Conservation (phyloP, 73 alveolate genomes). For the Paraurostyla sp. region DNA sequence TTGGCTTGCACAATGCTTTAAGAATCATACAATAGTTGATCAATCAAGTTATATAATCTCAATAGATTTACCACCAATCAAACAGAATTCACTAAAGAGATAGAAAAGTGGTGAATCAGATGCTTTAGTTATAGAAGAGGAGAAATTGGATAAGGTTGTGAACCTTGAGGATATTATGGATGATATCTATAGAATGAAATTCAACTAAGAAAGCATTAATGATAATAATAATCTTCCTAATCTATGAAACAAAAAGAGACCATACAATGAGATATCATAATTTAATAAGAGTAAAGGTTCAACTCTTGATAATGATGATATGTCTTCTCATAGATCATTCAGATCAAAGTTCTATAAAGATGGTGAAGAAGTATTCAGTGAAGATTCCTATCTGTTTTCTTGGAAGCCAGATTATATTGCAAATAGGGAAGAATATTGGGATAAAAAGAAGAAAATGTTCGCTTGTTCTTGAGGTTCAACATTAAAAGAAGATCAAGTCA, state of each 20-base stretch:
- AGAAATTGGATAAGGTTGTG: conserved; percentile 28
- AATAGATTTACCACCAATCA: neutral
- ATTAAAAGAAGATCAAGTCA: neutral
- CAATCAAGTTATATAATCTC: neutral
- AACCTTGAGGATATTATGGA: conserved; percentile 46
- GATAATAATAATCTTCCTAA: too few relatives aligned
- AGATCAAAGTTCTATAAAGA: conserved; percentile 36
- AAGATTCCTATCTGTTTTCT: conserved; percentile 40
- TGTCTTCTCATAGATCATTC: conserved; percentile 6
- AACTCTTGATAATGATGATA: neutral
- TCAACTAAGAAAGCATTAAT: neutral
- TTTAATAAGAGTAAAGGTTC: neutral
- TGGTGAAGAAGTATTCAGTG: conserved; percentile 49
- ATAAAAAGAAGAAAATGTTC: conserved; percentile 49
- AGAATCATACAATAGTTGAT: neutral
- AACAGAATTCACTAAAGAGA: neutral
- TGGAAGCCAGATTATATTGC: conserved; percentile 46
- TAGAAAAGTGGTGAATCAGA: neutral
- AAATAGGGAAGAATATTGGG: conserved; percentile 63
- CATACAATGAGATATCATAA: neutral
- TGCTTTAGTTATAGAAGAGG: neutral
- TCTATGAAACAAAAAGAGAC: conserved; percentile 12
- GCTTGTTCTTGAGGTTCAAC: conserved; percentile 57
- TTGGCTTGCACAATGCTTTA: conserved; percentile 18
- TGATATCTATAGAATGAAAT: conserved; percentile 13